These are phyloP conservation scores for Ganoderma resinaceum DNA, from an alignment of 1,284 basidiomycete genomes.

Conservation along the genomic window DNA sequence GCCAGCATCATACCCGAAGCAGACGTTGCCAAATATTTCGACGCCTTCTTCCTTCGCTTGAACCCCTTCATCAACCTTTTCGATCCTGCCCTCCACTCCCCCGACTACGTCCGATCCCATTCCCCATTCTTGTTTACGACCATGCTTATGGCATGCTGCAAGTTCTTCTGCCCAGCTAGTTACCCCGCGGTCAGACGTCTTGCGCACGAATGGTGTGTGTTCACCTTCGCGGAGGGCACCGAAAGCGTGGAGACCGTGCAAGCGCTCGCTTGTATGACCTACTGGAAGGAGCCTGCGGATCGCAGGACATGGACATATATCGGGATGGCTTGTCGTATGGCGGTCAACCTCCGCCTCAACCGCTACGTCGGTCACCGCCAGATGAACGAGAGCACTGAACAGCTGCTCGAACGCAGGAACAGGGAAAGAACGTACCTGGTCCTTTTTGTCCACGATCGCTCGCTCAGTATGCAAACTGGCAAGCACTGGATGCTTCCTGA, in stretches of 20 bases:
- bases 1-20: conserved; percentile 72
- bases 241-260: conserved; percentile 85
- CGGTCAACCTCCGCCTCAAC: conserved; percentile 81
- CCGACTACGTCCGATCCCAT: conserved; percentile 73
- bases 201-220: conserved; percentile 74
- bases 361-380: conserved; percentile 63
- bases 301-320: conserved; percentile 85
- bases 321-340: conserved; percentile 88
- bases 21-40: conserved; percentile 73
- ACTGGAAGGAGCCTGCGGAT: conserved; percentile 88
- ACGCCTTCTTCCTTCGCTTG: conserved; percentile 77
- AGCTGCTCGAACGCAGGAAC: conserved; percentile 77
- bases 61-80: conserved; percentile 88
- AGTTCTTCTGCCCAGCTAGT: conserved; percentile 79
- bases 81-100: conserved; percentile 79
- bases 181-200: conserved; percentile 74
- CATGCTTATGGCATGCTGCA: conserved; percentile 83
- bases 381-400: conserved; percentile 64
- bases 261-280: conserved; percentile 83
- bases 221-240: conserved; percentile 77
- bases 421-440: conserved; percentile 85
- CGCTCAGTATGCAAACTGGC: conserved; percentile 83
- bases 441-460: conserved; percentile 83
- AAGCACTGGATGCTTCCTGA: conserved; percentile 86
- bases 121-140: conserved; percentile 84